Percentiles rank a stretch among this genome's conserved stretches.
Evolutionary conservation across 1,139 yeast genomes (phyloP).

Genomic region (Casaregolazyma lundiana): DNA sequence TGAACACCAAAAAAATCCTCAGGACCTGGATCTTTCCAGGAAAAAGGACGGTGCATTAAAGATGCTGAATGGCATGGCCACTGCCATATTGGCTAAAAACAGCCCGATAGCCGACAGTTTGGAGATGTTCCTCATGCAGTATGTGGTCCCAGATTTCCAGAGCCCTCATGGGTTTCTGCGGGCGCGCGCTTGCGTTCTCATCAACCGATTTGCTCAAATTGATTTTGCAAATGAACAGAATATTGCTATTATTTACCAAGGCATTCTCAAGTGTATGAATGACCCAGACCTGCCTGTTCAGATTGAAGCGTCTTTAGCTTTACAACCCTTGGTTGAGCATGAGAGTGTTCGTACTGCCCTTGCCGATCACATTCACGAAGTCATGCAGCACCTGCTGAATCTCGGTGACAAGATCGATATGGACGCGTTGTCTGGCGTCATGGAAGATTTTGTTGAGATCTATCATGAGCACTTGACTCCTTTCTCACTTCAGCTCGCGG

Average conservation of each 20-base stretch:
- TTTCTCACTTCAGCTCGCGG: slow-evolving; percentile 83
- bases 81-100: slow-evolving; percentile 48
- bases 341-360: slow-evolving; percentile 65
- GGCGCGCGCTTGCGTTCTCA: slow-evolving; percentile 79
- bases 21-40: slow-evolving; percentile 57
- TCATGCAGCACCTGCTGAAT: slow-evolving; percentile 74
- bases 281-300: slow-evolving; percentile 66
- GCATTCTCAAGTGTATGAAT: slow-evolving; percentile 58
- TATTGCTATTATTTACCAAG: slow-evolving; percentile 56
- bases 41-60: slow-evolving; percentile 78
- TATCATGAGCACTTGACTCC: slow-evolving; percentile 89
- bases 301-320: slow-evolving; percentile 77
- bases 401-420: slow-evolving; percentile 80
- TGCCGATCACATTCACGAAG: slow-evolving; percentile 64
- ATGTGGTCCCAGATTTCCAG: slow-evolving; percentile 68
- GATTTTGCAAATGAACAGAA: slow-evolving; percentile 48
- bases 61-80: slow-evolving; percentile 69
- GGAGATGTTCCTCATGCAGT: slow-evolving; percentile 60
- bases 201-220: slow-evolving; percentile 65
- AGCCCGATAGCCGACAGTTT: slow-evolving; percentile 62
- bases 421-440: slow-evolving; percentile 82
- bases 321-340: slow-evolving; percentile 70
- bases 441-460: slow-evolving; percentile 93
- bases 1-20: slow-evolving; percentile 37
- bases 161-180: slow-evolving; percentile 68